Conservation (phyloP, 495 filamentous ascomycete species). For the Tuber microsphaerosporum region DNA sequence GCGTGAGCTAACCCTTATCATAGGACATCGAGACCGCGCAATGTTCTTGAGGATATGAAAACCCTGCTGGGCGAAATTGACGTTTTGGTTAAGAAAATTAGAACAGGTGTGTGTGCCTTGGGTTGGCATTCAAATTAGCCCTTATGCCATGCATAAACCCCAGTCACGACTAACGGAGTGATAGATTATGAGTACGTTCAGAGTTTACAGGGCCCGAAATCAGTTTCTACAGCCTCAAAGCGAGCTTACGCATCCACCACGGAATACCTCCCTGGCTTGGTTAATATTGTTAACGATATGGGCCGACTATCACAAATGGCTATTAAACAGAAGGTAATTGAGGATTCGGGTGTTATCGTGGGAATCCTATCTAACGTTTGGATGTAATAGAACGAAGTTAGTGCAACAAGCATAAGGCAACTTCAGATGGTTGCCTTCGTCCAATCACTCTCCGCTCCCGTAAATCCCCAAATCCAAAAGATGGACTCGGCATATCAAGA, state of each 20-base stretch:
- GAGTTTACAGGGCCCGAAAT: conserved; percentile 58
- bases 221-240: conserved; percentile 72
- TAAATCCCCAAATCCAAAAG: conserved; percentile 61
- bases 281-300: conserved; percentile 65
- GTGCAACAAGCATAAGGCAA: conserved; percentile 55
- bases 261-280: conserved; percentile 74
- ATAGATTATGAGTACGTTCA: conserved; percentile 71
- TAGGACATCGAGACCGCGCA: conserved; percentile 12
- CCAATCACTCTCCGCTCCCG: conserved; percentile 61
- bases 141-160: background rate
- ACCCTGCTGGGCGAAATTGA: conserved; percentile 76
- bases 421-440: conserved; percentile 75
- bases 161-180: background rate
- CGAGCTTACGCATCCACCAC: conserved; percentile 80
- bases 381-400: conserved; percentile 50
- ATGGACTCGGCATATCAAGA: conserved; percentile 60
- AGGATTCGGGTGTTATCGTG: background rate
- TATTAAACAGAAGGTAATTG: conserved; percentile 49
- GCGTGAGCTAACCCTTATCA: background rate
- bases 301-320: conserved; percentile 62
- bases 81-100: conserved; percentile 74
- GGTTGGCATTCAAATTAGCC: background rate
- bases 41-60: conserved; percentile 47
- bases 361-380: background rate
- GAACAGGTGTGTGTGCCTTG: conserved; percentile 45